phyloP scores from a whole-genome alignment of 2,329 filamentous ascomycete species.

The Cucurbitaria berberidis region DNA sequence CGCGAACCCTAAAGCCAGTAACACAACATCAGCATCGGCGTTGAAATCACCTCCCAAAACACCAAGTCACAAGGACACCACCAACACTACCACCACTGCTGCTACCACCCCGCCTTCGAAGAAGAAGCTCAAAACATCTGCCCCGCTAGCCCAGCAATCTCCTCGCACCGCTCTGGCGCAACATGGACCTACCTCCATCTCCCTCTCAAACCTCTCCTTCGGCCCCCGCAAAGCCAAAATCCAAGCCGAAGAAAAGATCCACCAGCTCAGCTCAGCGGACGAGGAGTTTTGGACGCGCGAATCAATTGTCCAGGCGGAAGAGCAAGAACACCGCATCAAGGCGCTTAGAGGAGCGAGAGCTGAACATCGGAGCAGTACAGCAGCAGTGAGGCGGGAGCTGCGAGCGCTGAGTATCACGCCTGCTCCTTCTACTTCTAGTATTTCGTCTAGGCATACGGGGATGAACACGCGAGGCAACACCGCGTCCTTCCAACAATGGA shows the following conservation, averaged over 20 bases:
- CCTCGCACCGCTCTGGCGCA: too few relatives aligned
- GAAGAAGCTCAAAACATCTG: neutral
- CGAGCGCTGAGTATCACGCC: conserved; percentile 20
- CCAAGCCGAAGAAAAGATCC: neutral
- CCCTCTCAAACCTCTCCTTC: neutral
- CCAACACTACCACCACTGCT: too few relatives aligned
- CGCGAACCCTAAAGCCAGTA: too few relatives aligned
- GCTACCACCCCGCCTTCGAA: neutral
- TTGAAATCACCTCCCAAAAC: too few relatives aligned
- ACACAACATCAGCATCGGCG: neutral
- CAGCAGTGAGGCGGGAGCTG: neutral
- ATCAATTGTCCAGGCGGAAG: neutral
- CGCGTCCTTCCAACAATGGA: too few relatives aligned
- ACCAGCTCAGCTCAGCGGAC: neutral
- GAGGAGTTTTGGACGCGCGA: neutral
- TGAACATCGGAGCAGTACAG: neutral
- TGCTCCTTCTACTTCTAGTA: neutral
- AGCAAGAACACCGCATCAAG: neutral
- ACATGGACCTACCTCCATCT: too few relatives aligned
- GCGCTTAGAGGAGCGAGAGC: neutral
- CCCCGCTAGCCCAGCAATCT: too few relatives aligned
- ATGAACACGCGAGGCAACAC: too few relatives aligned
- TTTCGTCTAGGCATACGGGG: too few relatives aligned
- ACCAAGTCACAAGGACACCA: neutral
- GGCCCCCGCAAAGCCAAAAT: neutral